A percentile compares a stretch with the other conserved stretches of the same genome.
phyloP scores from a whole-genome alignment of 208 protist genomes.

The Crithidia fasciculata region DNA sequence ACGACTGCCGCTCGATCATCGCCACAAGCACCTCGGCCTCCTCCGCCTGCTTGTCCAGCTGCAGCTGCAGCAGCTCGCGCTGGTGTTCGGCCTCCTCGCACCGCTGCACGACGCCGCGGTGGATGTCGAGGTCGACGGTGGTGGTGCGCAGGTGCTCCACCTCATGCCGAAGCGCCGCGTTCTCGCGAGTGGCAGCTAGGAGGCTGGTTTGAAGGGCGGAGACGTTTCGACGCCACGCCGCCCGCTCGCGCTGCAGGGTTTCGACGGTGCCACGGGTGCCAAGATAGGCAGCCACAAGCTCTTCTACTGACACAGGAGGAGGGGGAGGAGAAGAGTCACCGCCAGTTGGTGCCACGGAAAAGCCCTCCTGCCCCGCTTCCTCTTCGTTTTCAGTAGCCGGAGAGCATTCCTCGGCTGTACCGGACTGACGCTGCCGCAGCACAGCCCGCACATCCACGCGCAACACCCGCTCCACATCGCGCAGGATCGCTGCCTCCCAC shows the following conservation, averaged over 20 bases:
- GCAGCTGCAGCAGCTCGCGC: conserved; percentile 35
- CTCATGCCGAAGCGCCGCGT: conserved; percentile 43
- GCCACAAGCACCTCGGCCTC: conserved; percentile 27
- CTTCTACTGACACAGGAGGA: conserved; percentile 10
- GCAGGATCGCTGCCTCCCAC: conserved; percentile 14
- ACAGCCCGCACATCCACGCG: conserved; percentile 23
- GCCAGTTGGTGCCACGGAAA: too few relatives aligned
- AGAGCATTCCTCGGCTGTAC: neutral
- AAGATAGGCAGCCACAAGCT: conserved; percentile 36
- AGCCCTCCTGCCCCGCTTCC: neutral
- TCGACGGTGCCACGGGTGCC: conserved; percentile 28
- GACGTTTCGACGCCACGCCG: conserved; percentile 23
- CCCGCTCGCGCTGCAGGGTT: conserved; percentile 47
- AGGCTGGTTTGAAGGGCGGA: conserved; percentile 34
- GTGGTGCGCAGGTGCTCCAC: conserved; percentile 41
- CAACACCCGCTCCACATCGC: conserved; percentile 29
- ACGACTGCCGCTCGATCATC: conserved; percentile 12
- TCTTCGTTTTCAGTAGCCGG: neutral
- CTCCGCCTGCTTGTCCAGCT: conserved; percentile 35
- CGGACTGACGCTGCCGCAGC: neutral
- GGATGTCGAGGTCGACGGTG: conserved; percentile 38
- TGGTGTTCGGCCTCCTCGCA: conserved; percentile 41
- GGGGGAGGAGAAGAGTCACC: too few relatives aligned
- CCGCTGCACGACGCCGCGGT: conserved; percentile 34
- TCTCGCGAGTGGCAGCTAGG: conserved; percentile 50